phyloP scores from a whole-genome alignment of 1,139 yeast genomes.

The Magnusiomyces fungicola region DNA sequence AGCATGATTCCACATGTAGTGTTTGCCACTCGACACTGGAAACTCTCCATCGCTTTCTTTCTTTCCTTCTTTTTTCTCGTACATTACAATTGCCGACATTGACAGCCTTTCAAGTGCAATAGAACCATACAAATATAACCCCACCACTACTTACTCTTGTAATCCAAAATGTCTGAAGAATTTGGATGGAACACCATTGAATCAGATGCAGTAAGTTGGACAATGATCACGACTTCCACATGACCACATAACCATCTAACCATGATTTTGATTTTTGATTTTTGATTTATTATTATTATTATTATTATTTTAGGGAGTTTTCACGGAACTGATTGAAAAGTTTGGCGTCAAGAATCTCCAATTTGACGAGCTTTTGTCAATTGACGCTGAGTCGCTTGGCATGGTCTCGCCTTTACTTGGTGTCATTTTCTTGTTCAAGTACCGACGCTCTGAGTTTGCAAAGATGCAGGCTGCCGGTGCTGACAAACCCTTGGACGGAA shows the following conservation, averaged over 20 bases:
- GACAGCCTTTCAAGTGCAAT: too few species aligned
- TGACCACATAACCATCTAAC: conserved; percentile 9
- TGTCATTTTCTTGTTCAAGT: conserved; percentile 57
- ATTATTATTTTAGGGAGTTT: conserved; percentile 40
- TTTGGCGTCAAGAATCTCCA: conserved; percentile 52
- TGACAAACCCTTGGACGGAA: conserved; percentile 39
- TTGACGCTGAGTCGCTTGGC: conserved; percentile 43
- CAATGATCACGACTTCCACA: conserved; percentile 27
- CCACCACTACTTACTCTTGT: too few species aligned
- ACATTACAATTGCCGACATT: too few species aligned
- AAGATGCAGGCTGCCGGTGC: conserved; percentile 10
- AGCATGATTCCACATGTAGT: too few species aligned
- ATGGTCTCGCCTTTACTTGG: conserved; percentile 45
- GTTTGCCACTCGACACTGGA: too few species aligned
- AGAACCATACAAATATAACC: too few species aligned
- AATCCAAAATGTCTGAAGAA: conserved; percentile 3
- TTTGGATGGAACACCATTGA: conserved; percentile 62
- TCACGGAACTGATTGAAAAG: conserved; percentile 55
- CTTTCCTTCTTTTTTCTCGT: too few species aligned
- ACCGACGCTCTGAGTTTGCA: conserved; percentile 33
- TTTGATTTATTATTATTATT: conserved; percentile 30
- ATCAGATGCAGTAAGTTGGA: conserved; percentile 49
- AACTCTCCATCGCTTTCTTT: too few species aligned
- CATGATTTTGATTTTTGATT: background rate
- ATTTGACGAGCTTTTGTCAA: conserved; percentile 52